phyloP scores from a whole-genome alignment of 306 rosid genomes.

The Herpetospermum pedunculosum region DNA sequence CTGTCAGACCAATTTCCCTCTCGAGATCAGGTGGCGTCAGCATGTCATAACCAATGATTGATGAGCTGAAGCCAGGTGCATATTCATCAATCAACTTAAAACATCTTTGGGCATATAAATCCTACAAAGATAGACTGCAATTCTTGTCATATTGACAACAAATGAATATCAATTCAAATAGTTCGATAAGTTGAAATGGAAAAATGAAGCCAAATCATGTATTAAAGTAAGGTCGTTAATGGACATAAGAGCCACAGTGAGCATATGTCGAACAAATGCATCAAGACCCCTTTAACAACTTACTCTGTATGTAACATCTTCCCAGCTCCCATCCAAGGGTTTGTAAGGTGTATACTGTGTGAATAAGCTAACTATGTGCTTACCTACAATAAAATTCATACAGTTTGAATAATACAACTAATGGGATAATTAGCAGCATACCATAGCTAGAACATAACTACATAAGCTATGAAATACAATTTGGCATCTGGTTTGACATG shows the following conservation, averaged over 20 bases:
- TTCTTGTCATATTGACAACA: neutral
- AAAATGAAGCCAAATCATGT: neutral
- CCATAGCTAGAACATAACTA: neutral
- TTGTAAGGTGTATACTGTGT: conserved; percentile 85
- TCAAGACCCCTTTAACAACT: conserved; percentile 12
- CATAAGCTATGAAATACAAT: neutral
- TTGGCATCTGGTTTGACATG: neutral
- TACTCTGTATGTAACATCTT: conserved; percentile 59
- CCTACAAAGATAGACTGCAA: conserved; percentile 29
- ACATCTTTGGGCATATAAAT: conserved; percentile 59
- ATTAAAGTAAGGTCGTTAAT: neutral
- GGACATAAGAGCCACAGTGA: neutral
- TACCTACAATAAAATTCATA: conserved; percentile 31
- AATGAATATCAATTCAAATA: neutral
- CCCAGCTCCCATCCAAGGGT: conserved; percentile 79
- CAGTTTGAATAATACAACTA: neutral
- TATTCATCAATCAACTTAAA: conserved; percentile 74
- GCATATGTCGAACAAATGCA: neutral
- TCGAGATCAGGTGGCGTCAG: conserved; percentile 96
- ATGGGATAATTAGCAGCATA: neutral
- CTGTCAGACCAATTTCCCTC: conserved; percentile 84
- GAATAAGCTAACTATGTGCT: conserved; percentile 85
- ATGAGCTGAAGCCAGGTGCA: conserved; percentile 78
- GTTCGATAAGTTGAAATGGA: neutral
- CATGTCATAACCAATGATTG: conserved; percentile 77